Base-by-base conservation (phyloP, 176 grass and related monocot species). In the Oryza punctata region DNA sequence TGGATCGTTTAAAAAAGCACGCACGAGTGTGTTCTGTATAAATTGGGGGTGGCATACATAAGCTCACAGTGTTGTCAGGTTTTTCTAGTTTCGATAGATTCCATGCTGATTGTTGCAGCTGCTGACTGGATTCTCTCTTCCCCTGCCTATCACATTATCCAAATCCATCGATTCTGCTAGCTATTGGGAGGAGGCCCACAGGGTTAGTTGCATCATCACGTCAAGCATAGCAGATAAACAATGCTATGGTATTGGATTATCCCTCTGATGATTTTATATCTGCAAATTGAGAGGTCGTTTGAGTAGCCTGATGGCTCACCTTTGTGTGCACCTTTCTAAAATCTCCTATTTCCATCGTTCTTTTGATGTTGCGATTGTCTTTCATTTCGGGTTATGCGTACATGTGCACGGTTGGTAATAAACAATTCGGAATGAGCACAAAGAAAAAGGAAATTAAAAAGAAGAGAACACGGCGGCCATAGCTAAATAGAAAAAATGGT, bases 161-260 rank as follows among this genome's bases (percentile, higher is more conserved):
- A 38, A 67, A 54, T 65, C 52, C 13, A 47, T 23, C 33, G 10
- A 43, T 15, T 50, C 5, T 70, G 27, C 37, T 71, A 65, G 19
- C 78, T 46, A 24, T 11, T 50, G 72, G 18, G 24, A 49, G 54
- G 0, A 43, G 64, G 23, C 54, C 65, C 64, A 77, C 46, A n/a
- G 7, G 6, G 76, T 69, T 74, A 15, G 21, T 49, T 27, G 2
- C 76, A 74, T 45, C 69, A 69, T 27, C 87, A 88, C 76, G 27
- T 19, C 81, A 74, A 50, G 35, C 68, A 46, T 28, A 67, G 59
- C 2, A 60, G 46, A 46, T 67, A 24, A 10, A 35, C 2, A 79
- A 49, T 13, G 1, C 27, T 35, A 8, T 80, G 3, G 4, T 52
- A 52, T 52, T 52, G 15, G 49, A 18, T 52, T 52, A 52, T 9